Base-by-base conservation (phyloP, 2,329 filamentous ascomycete genomes). In the Penicillium brasilianum region DNA sequence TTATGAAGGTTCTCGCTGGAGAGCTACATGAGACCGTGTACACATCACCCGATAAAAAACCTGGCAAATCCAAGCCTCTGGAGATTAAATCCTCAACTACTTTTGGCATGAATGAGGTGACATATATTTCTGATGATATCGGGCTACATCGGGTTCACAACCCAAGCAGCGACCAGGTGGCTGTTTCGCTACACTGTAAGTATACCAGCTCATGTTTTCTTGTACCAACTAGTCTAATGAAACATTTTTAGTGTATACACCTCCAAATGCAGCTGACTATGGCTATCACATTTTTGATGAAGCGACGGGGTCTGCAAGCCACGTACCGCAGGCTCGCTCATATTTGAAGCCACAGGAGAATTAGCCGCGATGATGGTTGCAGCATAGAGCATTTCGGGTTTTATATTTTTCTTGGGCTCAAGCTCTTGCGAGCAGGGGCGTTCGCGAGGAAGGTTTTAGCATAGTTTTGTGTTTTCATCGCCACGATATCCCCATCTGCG, bases 1-100 rank as follows among this genome's bases (percentile, higher is more conserved):
- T 76, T 55, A 76, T 76, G 74, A 76, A 76, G 51, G 64, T 76
- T 5, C 57, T 76, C 11, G 69, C 72, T 11, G 72, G 72, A 2
- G 64, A 72, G 22, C 57, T 74, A 6, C 65, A 66, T 16, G 72
- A 75, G 49, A 72, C 71, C 0, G 67, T 74, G 9, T 74, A 74
- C 16, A 28, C 67, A 5, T 36, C 64, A 3, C 72, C 72, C 0
- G 48, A 65, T 8, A 46, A 60, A 5, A 57, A 50, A 4, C 39
- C 58, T 3, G 62, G 60, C 9, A 37, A 60, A 36, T 20, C 32
- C 1, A 62, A 59, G 4, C 72, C 72, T 4, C 54, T 74, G 36
- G 48, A 64, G 4, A 52, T 74, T 25, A 72, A 72, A 53, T 68
- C 67, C 1, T 61, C 71, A 16, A 72, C 52, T 4, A 67, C 61